Base-by-base conservation (phyloP, 352 stramenopile genomes). In the Halophytophthora batemanensis region DNA sequence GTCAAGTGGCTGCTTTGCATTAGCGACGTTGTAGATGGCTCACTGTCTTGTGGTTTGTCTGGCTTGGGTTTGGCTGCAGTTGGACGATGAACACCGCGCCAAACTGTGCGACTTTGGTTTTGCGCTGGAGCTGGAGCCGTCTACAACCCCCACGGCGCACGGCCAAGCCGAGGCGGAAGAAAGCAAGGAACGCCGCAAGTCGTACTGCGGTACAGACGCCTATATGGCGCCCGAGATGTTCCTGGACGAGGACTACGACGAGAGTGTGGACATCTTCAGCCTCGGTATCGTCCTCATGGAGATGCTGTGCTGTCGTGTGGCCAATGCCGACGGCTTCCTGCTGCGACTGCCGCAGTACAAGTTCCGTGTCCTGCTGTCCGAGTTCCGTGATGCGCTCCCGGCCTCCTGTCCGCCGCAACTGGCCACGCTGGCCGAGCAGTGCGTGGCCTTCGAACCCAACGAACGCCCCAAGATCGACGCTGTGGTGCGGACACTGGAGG, bases 31-130 rank as follows among this genome's bases (percentile, higher is more conserved):
- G n/a, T n/a, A n/a, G 25, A 17, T 10, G 34, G 21, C 34, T 17
- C 21, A 0, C 34, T 21, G 6, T 21, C 47, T 14, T 56, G n/a
- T 28, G 3, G 11, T 37, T 23, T 14, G 19, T 42, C 0, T 45
- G 50, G 34, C 6, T 22, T 48, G 25, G 22, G 14, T 34, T n/a
- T n/a, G n/a, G 1, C 0, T 21, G 37, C 43, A 75, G 59, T 67
- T 94, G 29, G 84, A 93, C 51, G 72, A 82, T 11, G 45, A 84
- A 14, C 74, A 80, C 50, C 74, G 67, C 35, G 74, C 80, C 41
- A 91, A 90, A 61, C 69, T 94, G 15, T 94, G 84, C 45, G 84
- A 94, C 62, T 94, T 94, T 53, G 84, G 82, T 41, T 94, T 94
- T 50, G 84, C 82, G 1, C 82, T 82, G 15, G 74, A 90, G 57